phyloP scores from a whole-genome alignment of 495 filamentous ascomycete species.

The Elasticomyces elasticus region DNA sequence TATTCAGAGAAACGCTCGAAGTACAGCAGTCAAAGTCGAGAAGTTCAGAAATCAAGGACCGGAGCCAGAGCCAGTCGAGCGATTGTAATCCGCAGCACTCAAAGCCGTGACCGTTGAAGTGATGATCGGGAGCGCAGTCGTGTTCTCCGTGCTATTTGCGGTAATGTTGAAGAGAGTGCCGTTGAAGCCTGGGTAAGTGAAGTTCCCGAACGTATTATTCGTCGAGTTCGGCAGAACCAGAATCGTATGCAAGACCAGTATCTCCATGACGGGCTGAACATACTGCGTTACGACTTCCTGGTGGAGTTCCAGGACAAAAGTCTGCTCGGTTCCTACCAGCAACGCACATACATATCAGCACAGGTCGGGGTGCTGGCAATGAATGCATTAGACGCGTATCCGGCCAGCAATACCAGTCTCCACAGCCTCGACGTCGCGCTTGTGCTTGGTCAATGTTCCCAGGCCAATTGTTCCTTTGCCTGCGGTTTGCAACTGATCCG shows the following conservation, averaged over 20 bases:
- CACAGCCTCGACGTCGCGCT: neutral
- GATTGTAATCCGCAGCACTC: neutral
- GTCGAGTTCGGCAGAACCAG: neutral
- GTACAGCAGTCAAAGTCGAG: neutral
- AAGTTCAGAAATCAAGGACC: neutral
- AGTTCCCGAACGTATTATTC: neutral
- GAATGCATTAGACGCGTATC: slow-evolving; percentile 5
- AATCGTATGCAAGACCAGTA: slow-evolving; percentile 6
- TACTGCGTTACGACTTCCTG: slow-evolving; percentile 9
- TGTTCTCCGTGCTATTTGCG: neutral
- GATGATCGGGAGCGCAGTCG: neutral
- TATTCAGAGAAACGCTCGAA: neutral
- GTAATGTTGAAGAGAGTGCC: neutral
- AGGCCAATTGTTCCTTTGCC: slow-evolving; percentile 12
- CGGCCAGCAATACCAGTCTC: slow-evolving; percentile 19
- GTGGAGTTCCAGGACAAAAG: slow-evolving; percentile 4
- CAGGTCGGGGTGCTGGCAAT: neutral
- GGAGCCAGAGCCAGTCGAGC: neutral
- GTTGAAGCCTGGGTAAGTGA: neutral
- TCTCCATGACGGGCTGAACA: slow-evolving; percentile 3
- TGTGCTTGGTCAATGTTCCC: slow-evolving; percentile 10
- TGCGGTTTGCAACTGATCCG: slow-evolving; percentile 11
- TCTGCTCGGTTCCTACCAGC: neutral
- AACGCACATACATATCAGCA: slow-evolving; percentile 7
- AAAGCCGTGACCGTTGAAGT: neutral